Base-by-base conservation (phyloP, 768 basidiomycete genomes). In the Phylloporus arenicola region DNA sequence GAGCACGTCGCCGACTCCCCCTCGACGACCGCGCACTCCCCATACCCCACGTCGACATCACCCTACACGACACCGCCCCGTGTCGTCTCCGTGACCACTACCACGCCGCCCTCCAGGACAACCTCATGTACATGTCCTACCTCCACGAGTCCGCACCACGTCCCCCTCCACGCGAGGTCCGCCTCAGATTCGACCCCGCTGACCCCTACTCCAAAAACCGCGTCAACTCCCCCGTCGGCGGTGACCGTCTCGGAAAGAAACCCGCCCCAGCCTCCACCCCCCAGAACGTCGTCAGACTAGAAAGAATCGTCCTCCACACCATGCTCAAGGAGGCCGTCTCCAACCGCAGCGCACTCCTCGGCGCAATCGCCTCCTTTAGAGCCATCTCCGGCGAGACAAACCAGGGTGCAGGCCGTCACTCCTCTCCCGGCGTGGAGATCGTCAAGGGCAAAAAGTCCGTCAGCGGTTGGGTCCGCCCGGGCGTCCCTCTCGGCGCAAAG, bases 101-200 rank as follows among this genome's bases (percentile, higher is more conserved):
- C 74, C 65, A 88, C 68, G 71, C 73, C 34, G 85, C 92, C 9
- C 76, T 98, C 53, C 81, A 82, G 19, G 87, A 93, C 68, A 80
- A 97, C 71, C 75, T 93, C 59, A 82, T 98, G 79, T 99, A 99
- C 78, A 85, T 97, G 79, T 87, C 86, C 47, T 96, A 97, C 74
- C 73, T 79, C 44, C 95, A 97, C 69, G 77, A 83, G 59, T 69
- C 74, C 38, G 73, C 67, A n/a, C 69, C 77, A 6, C 77, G 75
- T 41, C 76, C 78, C 12, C 70, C 76, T 11, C 75, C 75, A 9
- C 79, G 82, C 52, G 68, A 75, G 45, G 82, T 83, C 52, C 81
- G 83, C 45, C 80, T 83, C 54, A 80, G 72, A 16, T 88, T 80
- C 71, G 84, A 92, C 73, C 84, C 86, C 5, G 60, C 76, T 29